Conservation (phyloP, 1,284 basidiomycete species). For the Cryptococcus sp. region DNA sequence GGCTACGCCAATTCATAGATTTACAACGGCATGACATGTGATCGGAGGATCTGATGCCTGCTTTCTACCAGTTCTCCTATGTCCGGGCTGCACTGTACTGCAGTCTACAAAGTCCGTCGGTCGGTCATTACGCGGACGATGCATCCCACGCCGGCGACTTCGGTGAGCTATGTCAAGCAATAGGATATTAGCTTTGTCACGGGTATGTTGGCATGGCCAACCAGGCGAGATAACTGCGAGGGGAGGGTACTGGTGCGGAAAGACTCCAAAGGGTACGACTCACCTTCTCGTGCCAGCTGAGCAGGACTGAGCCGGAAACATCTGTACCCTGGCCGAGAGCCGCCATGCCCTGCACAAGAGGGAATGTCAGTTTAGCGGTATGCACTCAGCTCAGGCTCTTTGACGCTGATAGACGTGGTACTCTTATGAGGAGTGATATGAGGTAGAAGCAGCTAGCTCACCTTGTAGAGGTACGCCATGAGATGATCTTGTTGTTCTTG, state of each 20-base stretch:
- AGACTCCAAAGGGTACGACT: conserved; percentile 29
- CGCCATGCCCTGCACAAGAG: conserved; percentile 30
- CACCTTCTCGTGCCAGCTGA: conserved; percentile 97
- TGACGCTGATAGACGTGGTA: no score
- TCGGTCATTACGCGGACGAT: conserved; percentile 98
- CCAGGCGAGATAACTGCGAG: conserved; percentile 1
- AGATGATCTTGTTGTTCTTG: conserved; percentile 84
- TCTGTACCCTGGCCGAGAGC: conserved; percentile 71
- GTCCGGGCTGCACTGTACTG: background rate
- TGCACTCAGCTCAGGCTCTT: background rate
- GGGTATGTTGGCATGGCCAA: background rate
- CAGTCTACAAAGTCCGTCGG: conserved; percentile 69
- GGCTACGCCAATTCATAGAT: conserved; percentile 2
- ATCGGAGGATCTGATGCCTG: conserved; percentile 3
- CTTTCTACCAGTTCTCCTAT: conserved; percentile 1
- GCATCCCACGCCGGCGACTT: conserved; percentile 91
- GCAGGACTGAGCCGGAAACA: conserved; percentile 83
- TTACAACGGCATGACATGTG: conserved; percentile 18
- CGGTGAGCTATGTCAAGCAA: conserved; percentile 70
- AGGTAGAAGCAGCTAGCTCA: conserved; percentile 21
- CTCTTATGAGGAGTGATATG: background rate
- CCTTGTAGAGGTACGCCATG: conserved; percentile 98
- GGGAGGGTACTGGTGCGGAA: background rate
- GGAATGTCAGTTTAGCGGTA: background rate
- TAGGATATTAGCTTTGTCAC: background rate